These are phyloP conservation scores for Pseudogymnoascus sp. DNA, from an alignment of 2,329 filamentous ascomycete genomes.

Conservation along the genomic window DNA sequence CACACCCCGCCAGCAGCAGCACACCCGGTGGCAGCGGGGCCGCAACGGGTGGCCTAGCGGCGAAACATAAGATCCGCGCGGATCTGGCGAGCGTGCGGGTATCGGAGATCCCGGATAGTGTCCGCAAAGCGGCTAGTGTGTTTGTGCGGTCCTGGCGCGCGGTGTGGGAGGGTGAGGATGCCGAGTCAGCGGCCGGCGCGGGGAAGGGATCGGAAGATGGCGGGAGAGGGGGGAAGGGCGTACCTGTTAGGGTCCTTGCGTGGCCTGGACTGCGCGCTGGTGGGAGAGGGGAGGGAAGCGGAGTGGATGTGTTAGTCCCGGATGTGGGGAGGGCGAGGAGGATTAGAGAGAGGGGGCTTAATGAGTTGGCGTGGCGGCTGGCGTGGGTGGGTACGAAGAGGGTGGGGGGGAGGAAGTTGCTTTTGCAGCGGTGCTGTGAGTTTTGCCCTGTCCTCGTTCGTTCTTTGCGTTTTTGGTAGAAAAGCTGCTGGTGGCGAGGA, in stretches of 20 bases:
- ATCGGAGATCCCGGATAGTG: slow-evolving; percentile 92
- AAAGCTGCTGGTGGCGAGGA: neutral
- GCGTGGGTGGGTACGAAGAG: neutral
- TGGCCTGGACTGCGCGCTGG: neutral
- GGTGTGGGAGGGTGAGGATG: neutral
- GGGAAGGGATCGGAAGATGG: neutral
- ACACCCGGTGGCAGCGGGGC: neutral
- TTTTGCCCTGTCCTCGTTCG: neutral
- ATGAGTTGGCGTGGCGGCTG: neutral
- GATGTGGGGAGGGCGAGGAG: neutral
- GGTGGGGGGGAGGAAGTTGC: neutral
- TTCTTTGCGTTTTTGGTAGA: neutral
- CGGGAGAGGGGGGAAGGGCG: neutral
- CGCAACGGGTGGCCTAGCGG: neutral
- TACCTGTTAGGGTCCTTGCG: neutral
- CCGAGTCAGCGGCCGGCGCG: neutral
- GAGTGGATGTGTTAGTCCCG: neutral
- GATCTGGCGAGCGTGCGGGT: slow-evolving; percentile 91
- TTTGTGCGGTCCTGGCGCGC: slow-evolving; percentile 70
- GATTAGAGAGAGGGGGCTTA: neutral
- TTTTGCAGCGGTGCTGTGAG: slow-evolving; percentile 2
- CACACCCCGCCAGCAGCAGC: neutral
- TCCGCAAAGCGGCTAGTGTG: slow-evolving; percentile 81
- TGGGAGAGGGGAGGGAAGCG: neutral
- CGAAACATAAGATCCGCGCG: slow-evolving; percentile 52